Evolutionary conservation across 441 rosid species (phyloP).

Genomic region (Jatropha podagrica): DNA sequence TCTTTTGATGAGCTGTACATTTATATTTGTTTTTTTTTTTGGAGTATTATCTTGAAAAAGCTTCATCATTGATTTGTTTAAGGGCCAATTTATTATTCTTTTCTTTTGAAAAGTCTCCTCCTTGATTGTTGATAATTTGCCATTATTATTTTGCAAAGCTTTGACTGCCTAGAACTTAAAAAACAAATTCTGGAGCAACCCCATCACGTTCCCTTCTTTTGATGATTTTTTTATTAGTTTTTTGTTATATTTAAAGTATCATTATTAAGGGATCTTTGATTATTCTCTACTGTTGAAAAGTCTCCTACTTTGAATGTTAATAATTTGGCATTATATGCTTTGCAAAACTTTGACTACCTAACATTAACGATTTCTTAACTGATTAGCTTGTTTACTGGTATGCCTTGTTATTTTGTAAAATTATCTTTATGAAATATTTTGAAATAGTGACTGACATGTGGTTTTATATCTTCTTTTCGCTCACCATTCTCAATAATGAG

Average conservation of each 20-base stretch:
- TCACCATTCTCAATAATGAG: slow-evolving; percentile 45
- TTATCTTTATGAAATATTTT: slow-evolving; percentile 7
- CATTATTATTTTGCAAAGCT: slow-evolving; percentile 26
- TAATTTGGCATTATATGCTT: slow-evolving; percentile 17
- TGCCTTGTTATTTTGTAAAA: neutral
- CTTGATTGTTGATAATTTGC: slow-evolving; percentile 24
- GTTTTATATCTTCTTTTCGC: slow-evolving; percentile 44
- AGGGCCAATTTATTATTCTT: slow-evolving; percentile 25
- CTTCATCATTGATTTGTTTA: slow-evolving; percentile 25
- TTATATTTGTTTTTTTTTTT: slow-evolving; percentile 16
- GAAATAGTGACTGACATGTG: slow-evolving; percentile 23
- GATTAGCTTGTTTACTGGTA: slow-evolving; percentile 19
- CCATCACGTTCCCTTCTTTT: neutral
- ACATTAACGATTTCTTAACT: slow-evolving; percentile 29
- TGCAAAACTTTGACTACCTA: slow-evolving; percentile 31
- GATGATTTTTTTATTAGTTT: neutral
- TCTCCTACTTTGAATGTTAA: slow-evolving; percentile 23
- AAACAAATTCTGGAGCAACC: neutral
- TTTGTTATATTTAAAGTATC: neutral
- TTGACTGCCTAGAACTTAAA: slow-evolving; percentile 26
- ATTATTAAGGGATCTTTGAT: slow-evolving; percentile 16
- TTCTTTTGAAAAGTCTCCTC: slow-evolving; percentile 32
- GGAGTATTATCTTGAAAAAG: slow-evolving; percentile 34
- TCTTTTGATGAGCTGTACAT: slow-evolving; percentile 38
- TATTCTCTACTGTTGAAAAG: slow-evolving; percentile 34